phyloP scores from a whole-genome alignment of 768 basidiomycete species.

The Suillus placidus region DNA sequence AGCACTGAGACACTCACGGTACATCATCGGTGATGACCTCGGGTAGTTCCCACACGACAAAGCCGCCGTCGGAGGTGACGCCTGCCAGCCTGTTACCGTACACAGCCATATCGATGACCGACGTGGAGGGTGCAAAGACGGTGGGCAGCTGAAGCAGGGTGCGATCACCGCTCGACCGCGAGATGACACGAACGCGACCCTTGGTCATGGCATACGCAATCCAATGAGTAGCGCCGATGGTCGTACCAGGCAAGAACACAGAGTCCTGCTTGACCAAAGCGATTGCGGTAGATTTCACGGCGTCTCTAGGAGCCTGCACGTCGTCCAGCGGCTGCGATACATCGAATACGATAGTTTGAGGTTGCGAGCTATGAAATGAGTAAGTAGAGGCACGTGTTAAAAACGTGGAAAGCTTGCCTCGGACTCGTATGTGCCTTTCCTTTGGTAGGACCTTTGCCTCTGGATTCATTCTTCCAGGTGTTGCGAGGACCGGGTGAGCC shows the following conservation, averaged over 20 bases:
- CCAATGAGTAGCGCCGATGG: slow-evolving; percentile 90
- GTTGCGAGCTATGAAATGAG: slow-evolving; percentile 49
- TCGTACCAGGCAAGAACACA: slow-evolving; percentile 81
- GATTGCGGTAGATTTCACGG: slow-evolving; percentile 87
- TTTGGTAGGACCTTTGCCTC: slow-evolving; percentile 41
- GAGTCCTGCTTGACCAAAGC: slow-evolving; percentile 86
- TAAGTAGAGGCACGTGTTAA: neutral
- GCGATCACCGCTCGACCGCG: slow-evolving; percentile 84
- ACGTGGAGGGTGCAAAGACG: slow-evolving; percentile 60
- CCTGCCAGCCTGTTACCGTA: slow-evolving; percentile 81
- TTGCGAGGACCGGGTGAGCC: slow-evolving; percentile 67
- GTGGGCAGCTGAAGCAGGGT: slow-evolving; percentile 77
- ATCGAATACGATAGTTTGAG: slow-evolving; percentile 75
- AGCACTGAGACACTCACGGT: slow-evolving; percentile 54
- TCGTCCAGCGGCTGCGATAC: slow-evolving; percentile 73
- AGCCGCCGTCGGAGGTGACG: slow-evolving; percentile 86
- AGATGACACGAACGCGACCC: slow-evolving; percentile 89
- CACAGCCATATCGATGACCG: slow-evolving; percentile 86
- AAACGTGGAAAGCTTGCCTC: slow-evolving; percentile 41
- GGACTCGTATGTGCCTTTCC: slow-evolving; percentile 59
- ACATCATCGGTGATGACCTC: slow-evolving; percentile 85
- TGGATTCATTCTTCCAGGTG: slow-evolving; percentile 38
- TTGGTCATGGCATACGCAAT: slow-evolving; percentile 92
- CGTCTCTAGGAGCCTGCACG: slow-evolving; percentile 73
- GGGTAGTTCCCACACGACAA: slow-evolving; percentile 87